Base-by-base conservation (phyloP, 2,329 filamentous ascomycete species). In the Paecilomyces dactylethromorphus region DNA sequence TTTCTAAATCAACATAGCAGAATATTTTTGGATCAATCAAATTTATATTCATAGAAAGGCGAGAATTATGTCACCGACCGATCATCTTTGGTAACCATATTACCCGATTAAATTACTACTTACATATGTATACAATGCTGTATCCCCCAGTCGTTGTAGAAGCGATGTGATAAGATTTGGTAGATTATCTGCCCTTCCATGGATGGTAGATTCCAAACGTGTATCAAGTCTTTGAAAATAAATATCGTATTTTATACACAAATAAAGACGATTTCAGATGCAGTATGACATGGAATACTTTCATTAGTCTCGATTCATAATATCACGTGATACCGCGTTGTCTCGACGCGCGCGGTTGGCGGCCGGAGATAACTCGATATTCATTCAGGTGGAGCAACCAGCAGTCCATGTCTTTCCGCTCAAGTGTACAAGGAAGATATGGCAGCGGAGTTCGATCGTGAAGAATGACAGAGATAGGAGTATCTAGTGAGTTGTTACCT, bases 381-480 rank as follows among this genome's bases (percentile, higher is more conserved):
- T 18, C 35, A 45, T 45, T 18, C 35, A 26, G 35, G 35, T 8
- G 35, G 8, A 45, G 35, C 15, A 45, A 45, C 26, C 26, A 29
- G 39, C n/a, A 45, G 39, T 45, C 39, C 32, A 11, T 2, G 15
- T n/a, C 21, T 18, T 8, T n/a, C 11, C n/a, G 39, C 39, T n/a
- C 39, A 10, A n/a, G 1, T 45, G 21, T 45, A 45, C 39, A 45
- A 18, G 39, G 7, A 15, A 18, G 39, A 21, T 7, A 45, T 45
- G n/a, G 39, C n/a, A 45, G 15, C n/a, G 3, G 13, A 21, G 57
- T 59, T 45, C 60, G 65, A 70, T 59, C 67, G 76, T 78, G 75
- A 75, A 74, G 68, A 55, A 77, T 77, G 75, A 69, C 70, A 65
- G 69, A 65, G 67, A 71, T 69, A 60, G 66, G 58, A 60, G 65